These are phyloP conservation scores for Boletus rex-veris DNA, from an alignment of 768 basidiomycete genomes.

Conservation along the genomic window DNA sequence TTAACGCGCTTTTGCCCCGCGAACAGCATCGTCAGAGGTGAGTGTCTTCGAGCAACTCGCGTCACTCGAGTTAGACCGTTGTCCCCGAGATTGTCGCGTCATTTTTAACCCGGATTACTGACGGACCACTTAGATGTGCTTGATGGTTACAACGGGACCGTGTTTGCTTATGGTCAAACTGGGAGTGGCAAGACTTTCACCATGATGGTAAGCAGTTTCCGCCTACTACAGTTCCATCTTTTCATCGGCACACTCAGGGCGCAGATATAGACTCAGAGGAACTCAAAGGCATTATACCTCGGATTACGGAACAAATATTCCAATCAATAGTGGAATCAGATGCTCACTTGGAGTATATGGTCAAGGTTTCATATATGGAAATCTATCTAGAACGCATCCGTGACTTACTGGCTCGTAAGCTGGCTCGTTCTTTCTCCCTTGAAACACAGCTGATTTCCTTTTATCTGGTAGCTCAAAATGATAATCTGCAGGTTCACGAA, in stretches of 20 bases:
- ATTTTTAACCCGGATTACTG: conserved; percentile 12
- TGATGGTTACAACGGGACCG: conserved; percentile 97
- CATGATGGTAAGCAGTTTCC: conserved; percentile 76
- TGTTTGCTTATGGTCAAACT: conserved; percentile 97
- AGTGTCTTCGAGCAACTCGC: conserved; percentile 11
- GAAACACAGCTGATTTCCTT: conserved; percentile 3
- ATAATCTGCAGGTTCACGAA: conserved; percentile 97
- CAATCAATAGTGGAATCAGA: conserved; percentile 96
- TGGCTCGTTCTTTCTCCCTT: background rate
- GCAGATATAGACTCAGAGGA: conserved; percentile 95
- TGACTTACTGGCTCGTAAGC: conserved; percentile 90
- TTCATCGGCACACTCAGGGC: conserved; percentile 52
- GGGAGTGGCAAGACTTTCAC: conserved; percentile 97
- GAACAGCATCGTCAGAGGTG: conserved; percentile 85
- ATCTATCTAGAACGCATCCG: conserved; percentile 96
- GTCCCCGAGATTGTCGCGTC: conserved; percentile 2
- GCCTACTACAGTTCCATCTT: conserved; percentile 1
- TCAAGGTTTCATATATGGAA: conserved; percentile 99
- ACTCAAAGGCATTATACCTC: conserved; percentile 93
- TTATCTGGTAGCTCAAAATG: conserved; percentile 74
- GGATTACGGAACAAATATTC: conserved; percentile 99
- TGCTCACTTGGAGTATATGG: conserved; percentile 92
- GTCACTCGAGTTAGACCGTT: background rate
- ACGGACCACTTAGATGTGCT: conserved; percentile 72
- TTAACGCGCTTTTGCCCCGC: conserved; percentile 13